Base-by-base conservation (phyloP, 1,284 basidiomycete genomes). In the Kwoniella shivajii region DNA sequence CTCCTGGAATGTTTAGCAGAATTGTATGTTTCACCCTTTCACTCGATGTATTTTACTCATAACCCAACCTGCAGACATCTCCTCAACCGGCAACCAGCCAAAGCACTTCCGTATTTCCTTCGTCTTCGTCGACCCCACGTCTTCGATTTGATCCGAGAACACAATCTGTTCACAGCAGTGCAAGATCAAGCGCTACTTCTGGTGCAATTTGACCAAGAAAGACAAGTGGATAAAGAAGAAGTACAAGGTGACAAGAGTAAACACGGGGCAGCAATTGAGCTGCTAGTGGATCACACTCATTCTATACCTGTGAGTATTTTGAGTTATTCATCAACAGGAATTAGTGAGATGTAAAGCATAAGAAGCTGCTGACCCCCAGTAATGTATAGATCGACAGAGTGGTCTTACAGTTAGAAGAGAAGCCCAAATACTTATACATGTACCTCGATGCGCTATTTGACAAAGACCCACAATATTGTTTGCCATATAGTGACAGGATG, bases 1-100 rank as follows among this genome's bases (percentile, higher is more conserved):
- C 80, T 98, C 11, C 91, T 97, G 86, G 92, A 95, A 72, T 93
- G 89, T 72, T 81, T 99, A 20, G 91, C 90, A 0, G 93, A 98
- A 72, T 80, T 99, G 86, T 91, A 65, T 69, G 86, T 77, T 10
- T 41, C n/a, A 34, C 20, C 3, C 43, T 3, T 30, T 10, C 44
- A 29, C 11, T 34, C 18, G 34, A 20, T 7, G 20, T 22, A 7
- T 14, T 30, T 34, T n/a, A 22, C 36, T 22, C 22, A 54, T 14
- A 18, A 46, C 6, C 18, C 26, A 3, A 48, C 27, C 6, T n/a
- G 4, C 65, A 90, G 89, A 36, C 92, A 92, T 75, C 86, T 88
- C 24, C 81, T 85, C 13, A 93, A 95, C 65, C 86, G 89, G 2
- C 93, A 98, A 78, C 92, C 91, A 0, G 92, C 90, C 24, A 94